Evolutionary conservation across 768 basidiomycete species (phyloP).

Genomic region (Trametes cingulata): DNA sequence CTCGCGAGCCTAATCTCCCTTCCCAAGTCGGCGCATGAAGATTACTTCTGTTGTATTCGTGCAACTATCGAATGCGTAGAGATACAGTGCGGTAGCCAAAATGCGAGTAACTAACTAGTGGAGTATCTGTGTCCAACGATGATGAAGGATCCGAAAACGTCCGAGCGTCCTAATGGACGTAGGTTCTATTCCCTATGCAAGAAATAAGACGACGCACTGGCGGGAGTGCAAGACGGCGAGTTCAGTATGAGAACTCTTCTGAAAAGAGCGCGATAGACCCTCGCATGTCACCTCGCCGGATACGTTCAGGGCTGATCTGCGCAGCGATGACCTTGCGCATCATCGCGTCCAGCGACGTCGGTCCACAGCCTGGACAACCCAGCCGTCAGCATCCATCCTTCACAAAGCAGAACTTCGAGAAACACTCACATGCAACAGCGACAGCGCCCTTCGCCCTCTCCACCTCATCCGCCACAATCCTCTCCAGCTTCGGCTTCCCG

Average conservation of each 20-base stretch:
- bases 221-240: not conserved
- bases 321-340: conserved; percentile 64
- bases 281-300: conserved; percentile 56
- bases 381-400: not conserved
- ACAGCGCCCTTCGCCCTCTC: conserved; percentile 52
- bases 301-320: conserved; percentile 56
- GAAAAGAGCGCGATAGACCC: conserved; percentile 62
- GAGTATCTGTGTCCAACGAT: not conserved
- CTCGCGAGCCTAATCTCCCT: no score
- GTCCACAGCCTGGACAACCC: conserved; percentile 63
- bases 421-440: conserved; percentile 67
- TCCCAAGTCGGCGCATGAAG: not conserved
- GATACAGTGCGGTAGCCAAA: conserved; percentile 12
- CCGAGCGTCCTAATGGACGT: not conserved
- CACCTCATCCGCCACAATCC: conserved; percentile 67
- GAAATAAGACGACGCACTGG: not conserved
- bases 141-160: not conserved
- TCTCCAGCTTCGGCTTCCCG: conserved; percentile 66
- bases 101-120: not conserved
- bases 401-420: not conserved
- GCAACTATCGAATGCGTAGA: conserved; percentile 2
- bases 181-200: not conserved
- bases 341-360: conserved; percentile 65
- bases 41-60: not conserved
- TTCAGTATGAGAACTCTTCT: conserved; percentile 67